Conservation (phyloP, 805 yeast genomes). For the Ogataea haglerorum region DNA sequence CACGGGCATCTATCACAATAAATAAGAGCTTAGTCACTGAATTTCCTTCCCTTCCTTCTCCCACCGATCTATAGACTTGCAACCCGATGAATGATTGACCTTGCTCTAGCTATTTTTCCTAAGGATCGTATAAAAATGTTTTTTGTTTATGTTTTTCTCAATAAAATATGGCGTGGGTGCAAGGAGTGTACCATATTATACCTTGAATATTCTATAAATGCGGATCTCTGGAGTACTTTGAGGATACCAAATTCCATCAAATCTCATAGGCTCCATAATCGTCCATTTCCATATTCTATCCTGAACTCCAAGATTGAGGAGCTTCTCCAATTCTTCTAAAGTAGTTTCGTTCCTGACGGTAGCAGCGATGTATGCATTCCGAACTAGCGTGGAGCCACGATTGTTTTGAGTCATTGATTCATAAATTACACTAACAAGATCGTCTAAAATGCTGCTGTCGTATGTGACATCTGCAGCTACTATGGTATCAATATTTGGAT, state of each 20-base stretch:
- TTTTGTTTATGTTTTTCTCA: slow-evolving; percentile 15
- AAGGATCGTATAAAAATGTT: background rate
- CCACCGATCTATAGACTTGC: no score
- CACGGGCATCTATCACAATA: slow-evolving; percentile 1
- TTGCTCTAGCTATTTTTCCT: background rate
- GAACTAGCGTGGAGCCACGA: slow-evolving; percentile 16
- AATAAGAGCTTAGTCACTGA: background rate
- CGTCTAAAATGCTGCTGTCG: slow-evolving; percentile 58
- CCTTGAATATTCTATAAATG: slow-evolving; percentile 25
- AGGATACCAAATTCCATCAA: slow-evolving; percentile 21
- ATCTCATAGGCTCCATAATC: slow-evolving; percentile 8
- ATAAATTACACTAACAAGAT: slow-evolving; percentile 48
- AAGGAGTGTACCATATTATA: slow-evolving; percentile 10
- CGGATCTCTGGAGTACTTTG: slow-evolving; percentile 24
- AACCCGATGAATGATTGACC: no score
- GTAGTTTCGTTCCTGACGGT: slow-evolving; percentile 67
- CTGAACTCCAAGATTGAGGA: slow-evolving; percentile 27
- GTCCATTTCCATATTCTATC: slow-evolving; percentile 30
- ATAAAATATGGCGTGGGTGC: slow-evolving; percentile 3
- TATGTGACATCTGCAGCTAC: slow-evolving; percentile 89
- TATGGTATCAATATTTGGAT: slow-evolving; percentile 43
- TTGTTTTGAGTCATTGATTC: slow-evolving; percentile 31
- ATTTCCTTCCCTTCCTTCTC: background rate
- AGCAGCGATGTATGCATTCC: slow-evolving; percentile 52
- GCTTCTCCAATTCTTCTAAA: slow-evolving; percentile 38